Evolutionary conservation across 1,284 basidiomycete species (phyloP).

Genomic region (Fomitiporia mediterranea): DNA sequence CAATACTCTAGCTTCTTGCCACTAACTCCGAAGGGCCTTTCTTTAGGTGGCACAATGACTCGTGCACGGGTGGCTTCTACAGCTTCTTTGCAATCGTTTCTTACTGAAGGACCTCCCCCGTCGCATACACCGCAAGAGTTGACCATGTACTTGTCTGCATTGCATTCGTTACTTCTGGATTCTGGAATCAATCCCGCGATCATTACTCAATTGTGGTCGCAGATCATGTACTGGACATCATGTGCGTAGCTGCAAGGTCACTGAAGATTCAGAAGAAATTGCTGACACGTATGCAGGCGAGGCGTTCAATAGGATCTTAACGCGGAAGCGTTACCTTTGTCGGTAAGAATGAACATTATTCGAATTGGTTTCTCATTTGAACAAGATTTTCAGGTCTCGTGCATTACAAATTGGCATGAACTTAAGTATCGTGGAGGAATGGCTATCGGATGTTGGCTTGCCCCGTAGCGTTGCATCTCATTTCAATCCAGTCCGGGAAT

Average conservation of each 20-base stretch:
- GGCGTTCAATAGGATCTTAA: conserved; percentile 90
- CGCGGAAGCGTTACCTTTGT: conserved; percentile 90
- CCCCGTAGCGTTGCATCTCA: conserved; percentile 79
- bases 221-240: conserved; percentile 90
- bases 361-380: not conserved
- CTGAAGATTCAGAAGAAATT: conserved; percentile 4
- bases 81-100: conserved; percentile 47
- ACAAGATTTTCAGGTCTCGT: conserved; percentile 50
- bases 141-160: conserved; percentile 80
- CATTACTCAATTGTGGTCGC: conserved; percentile 89
- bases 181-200: conserved; percentile 92
- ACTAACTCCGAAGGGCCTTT: conserved; percentile 51
- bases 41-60: conserved; percentile 56
- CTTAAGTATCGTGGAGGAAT: conserved; percentile 83
- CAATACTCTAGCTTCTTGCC: conserved; percentile 34
- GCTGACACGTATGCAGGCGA: conserved; percentile 60
- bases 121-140: conserved; percentile 59
- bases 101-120: conserved; percentile 42
- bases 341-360: conserved; percentile 44
- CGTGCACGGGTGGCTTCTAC: conserved; percentile 43
- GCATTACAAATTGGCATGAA: conserved; percentile 93
- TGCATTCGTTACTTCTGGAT: conserved; percentile 80
- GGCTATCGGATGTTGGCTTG: conserved; percentile 79
- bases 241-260: conserved; percentile 48
- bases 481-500: conserved; percentile 80